Evolutionary conservation across 2,329 filamentous ascomycete species (phyloP).

Genomic region (Phyllachora maydis): DNA sequence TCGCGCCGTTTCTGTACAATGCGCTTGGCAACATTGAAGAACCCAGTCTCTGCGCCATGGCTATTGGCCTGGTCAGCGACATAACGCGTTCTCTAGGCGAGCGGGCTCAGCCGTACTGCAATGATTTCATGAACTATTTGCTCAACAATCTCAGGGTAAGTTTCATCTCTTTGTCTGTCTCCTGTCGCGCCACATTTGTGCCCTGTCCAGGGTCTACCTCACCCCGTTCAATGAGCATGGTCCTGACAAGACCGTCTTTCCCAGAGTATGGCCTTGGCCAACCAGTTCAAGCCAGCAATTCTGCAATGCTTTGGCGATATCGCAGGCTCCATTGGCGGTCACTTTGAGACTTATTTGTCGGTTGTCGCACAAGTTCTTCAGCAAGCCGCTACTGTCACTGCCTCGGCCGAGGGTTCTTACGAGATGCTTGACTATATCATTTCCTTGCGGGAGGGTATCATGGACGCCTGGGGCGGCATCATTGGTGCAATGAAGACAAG

Average conservation of each 20-base stretch:
- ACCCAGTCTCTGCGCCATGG: constrained; percentile 83
- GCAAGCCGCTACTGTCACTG: constrained; percentile 70
- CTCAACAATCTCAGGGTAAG: constrained; percentile 71
- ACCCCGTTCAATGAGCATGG: no score
- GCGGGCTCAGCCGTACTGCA: constrained; percentile 85
- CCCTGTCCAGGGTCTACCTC: no score
- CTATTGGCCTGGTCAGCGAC: constrained; percentile 91
- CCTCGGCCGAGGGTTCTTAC: constrained; percentile 61
- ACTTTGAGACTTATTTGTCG: constrained; percentile 82
- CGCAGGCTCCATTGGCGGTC: constrained; percentile 75
- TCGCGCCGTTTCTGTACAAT: constrained; percentile 80
- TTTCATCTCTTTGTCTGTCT: constrained; percentile 6
- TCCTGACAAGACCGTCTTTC: no score
- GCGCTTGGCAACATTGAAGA: constrained; percentile 92
- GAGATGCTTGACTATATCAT: constrained; percentile 97
- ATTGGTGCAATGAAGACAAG: constrained; percentile 83
- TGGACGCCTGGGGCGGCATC: constrained; percentile 97
- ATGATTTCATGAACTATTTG: constrained; percentile 95
- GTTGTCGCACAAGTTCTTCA: constrained; percentile 89
- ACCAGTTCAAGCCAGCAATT: constrained; percentile 96
- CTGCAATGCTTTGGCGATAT: constrained; percentile 97
- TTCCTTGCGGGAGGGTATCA: constrained; percentile 87
- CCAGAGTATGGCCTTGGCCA: constrained; percentile 69
- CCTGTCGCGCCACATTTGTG: no score
- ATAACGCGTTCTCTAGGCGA: constrained; percentile 82